A percentile compares a stretch with the other conserved stretches of the same genome.
Conservation (phyloP, 768 basidiomycete genomes). For the Tulasnella sp. region DNA sequence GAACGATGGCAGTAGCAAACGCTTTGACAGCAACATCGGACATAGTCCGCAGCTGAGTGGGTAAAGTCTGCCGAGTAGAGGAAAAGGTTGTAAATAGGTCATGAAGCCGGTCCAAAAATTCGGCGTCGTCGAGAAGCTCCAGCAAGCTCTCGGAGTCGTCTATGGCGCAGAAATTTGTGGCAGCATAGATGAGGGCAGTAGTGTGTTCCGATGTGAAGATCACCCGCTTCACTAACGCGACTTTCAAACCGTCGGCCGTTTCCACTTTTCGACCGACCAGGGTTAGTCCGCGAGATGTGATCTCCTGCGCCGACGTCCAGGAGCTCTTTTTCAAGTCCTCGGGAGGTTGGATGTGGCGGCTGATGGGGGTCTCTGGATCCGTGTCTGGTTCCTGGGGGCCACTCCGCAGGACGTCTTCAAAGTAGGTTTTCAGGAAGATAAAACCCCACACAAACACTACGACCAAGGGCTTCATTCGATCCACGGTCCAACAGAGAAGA, state of each 20-base stretch:
- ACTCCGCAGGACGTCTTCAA: not conserved
- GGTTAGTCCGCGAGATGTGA: not conserved
- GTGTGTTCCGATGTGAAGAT: not conserved
- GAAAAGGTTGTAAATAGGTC: not conserved
- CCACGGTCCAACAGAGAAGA: not conserved
- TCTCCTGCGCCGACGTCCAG: too few relatives aligned
- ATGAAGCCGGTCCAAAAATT: not conserved
- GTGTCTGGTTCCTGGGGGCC: not conserved
- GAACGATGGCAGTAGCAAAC: too few relatives aligned
- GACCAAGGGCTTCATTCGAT: not conserved
- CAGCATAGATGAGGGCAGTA: not conserved
- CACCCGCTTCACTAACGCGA: not conserved
- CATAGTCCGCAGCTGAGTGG: not conserved
- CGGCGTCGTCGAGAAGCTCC: not conserved
- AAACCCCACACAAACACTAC: not conserved
- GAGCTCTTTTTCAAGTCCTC: too few relatives aligned
- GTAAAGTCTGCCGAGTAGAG: not conserved
- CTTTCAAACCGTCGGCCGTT: not conserved
- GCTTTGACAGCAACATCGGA: too few relatives aligned
- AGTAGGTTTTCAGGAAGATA: not conserved
- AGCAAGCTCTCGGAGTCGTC: not conserved
- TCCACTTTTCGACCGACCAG: not conserved
- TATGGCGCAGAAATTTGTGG: not conserved
- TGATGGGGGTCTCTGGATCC: too few relatives aligned
- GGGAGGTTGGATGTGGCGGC: too few relatives aligned